Conservation (phyloP, 305 asterid genomes). For the Fraxinus dipetala region DNA sequence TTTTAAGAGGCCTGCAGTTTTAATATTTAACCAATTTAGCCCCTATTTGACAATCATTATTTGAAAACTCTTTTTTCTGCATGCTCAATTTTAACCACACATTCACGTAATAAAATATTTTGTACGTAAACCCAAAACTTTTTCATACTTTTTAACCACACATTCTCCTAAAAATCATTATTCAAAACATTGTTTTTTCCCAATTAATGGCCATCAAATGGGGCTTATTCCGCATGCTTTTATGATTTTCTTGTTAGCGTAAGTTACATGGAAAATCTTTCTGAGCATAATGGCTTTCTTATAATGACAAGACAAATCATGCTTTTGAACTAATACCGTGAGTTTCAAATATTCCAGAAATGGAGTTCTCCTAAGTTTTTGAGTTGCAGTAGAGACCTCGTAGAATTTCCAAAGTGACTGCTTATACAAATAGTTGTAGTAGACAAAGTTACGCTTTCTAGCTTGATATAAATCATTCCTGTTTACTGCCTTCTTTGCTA, state of each 20-base stretch:
- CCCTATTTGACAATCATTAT: neutral
- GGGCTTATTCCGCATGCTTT: neutral
- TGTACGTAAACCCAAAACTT: neutral
- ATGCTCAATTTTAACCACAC: neutral
- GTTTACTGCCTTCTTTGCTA: neutral
- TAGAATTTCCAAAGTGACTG: neutral
- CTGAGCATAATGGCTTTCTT: conserved; percentile 2
- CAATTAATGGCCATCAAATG: neutral
- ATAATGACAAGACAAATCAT: neutral
- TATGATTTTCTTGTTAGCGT: neutral
- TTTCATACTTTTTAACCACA: neutral
- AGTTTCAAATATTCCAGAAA: neutral
- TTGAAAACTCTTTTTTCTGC: neutral
- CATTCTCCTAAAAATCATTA: neutral
- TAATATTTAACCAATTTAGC: neutral
- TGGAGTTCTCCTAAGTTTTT: neutral
- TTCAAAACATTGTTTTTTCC: neutral
- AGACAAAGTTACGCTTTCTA: neutral
- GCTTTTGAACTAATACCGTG: neutral
- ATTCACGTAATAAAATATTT: no score
- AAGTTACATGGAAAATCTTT: neutral
- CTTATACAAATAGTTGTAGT: neutral
- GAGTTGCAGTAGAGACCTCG: neutral
- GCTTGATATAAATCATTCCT: neutral
- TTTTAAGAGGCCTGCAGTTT: neutral